Evolutionary conservation across 306 rosid species (phyloP).

Genomic region (Hylodesmum podocarpum): DNA sequence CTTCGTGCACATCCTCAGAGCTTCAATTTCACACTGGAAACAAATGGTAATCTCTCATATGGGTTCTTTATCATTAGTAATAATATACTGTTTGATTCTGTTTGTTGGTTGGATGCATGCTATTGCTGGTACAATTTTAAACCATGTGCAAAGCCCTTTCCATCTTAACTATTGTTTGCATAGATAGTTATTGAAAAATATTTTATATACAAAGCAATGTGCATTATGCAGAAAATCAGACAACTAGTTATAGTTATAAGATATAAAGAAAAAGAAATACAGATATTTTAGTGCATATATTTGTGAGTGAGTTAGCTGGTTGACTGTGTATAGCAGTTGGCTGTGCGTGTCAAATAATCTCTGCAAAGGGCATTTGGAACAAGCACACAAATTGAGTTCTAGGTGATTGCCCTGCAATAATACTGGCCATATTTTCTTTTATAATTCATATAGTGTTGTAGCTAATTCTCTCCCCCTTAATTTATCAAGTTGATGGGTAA

Average conservation of each 20-base stretch:
- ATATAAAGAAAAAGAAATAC: too few species aligned
- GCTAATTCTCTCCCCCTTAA: neutral
- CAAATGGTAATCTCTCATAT: slow-evolving; percentile 51
- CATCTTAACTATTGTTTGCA: slow-evolving; percentile 5
- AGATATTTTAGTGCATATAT: too few species aligned
- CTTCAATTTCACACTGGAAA: slow-evolving; percentile 78
- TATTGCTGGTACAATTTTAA: neutral
- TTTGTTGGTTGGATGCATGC: neutral
- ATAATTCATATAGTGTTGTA: neutral
- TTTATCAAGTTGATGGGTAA: neutral
- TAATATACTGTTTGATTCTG: neutral
- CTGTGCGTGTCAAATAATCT: neutral
- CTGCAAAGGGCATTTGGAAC: neutral
- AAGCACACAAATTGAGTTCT: neutral
- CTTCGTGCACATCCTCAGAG: slow-evolving; percentile 52
- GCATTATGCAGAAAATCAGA: too few species aligned
- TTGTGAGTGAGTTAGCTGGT: too few species aligned
- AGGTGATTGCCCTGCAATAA: neutral
- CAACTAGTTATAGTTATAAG: too few species aligned
- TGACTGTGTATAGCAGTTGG: too few species aligned
- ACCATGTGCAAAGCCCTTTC: neutral
- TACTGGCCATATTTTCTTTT: neutral
- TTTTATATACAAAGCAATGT: too few species aligned
- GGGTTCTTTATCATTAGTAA: neutral
- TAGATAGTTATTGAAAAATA: neutral